A percentile compares a stretch with the other conserved stretches of the same genome.
Evolutionary conservation across 495 filamentous ascomycete genomes (phyloP).

Genomic region (Penicillium coffeae): DNA sequence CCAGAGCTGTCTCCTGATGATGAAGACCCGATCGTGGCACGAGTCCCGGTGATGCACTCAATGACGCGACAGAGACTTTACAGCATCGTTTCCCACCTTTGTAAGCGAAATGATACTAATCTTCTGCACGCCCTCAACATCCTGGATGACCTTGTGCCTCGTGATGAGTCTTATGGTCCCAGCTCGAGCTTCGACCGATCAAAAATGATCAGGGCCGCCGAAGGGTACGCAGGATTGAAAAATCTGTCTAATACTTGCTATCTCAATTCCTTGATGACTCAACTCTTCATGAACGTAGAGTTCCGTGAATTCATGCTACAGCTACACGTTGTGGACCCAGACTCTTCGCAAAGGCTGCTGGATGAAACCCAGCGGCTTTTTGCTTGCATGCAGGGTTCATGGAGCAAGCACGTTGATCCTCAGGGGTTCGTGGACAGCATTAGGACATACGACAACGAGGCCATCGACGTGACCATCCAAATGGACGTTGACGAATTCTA

Average conservation of each 20-base stretch:
- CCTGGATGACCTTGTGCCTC: constrained; percentile 50
- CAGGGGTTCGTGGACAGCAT: constrained; percentile 68
- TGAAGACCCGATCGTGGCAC: constrained; percentile 13
- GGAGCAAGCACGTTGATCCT: constrained; percentile 68
- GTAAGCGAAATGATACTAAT: constrained; percentile 49
- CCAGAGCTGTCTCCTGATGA: constrained; percentile 47
- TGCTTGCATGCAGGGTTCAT: constrained; percentile 77
- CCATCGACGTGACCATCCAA: constrained; percentile 83
- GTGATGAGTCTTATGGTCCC: constrained; percentile 29
- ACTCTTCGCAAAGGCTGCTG: constrained; percentile 63
- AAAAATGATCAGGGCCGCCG: constrained; percentile 66
- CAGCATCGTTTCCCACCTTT: constrained; percentile 56
- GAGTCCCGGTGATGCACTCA: constrained; percentile 49
- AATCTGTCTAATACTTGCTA: constrained; percentile 98
- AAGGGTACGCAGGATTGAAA: constrained; percentile 75
- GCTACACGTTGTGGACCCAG: constrained; percentile 51
- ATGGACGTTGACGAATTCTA: constrained; percentile 99
- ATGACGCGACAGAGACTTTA: constrained; percentile 61
- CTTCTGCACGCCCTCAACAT: constrained; percentile 49
- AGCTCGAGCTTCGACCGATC: constrained; percentile 58
- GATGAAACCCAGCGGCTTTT: constrained; percentile 78
- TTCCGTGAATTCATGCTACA: constrained; percentile 84
- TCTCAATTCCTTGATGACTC: constrained; percentile 90
- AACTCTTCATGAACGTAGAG: constrained; percentile 92
- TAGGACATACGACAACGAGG: constrained; percentile 74